Conservation (phyloP, 768 basidiomycete genomes). For the Boletellus sp. region DNA sequence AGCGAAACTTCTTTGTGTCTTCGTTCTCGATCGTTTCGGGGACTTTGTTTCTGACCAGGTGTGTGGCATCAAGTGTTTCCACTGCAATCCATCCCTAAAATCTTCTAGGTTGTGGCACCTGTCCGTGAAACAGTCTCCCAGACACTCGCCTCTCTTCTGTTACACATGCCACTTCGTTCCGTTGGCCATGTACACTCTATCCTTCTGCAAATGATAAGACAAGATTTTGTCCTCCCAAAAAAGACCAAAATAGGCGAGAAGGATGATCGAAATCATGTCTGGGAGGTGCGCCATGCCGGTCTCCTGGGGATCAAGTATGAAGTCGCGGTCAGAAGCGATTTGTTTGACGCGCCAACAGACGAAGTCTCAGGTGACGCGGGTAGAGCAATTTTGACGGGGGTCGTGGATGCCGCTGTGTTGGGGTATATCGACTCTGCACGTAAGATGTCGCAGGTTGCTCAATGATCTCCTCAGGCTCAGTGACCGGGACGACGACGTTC, state of each 20-base stretch:
- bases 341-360: constrained; percentile 49
- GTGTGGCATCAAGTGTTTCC: constrained; percentile 6
- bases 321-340: constrained; percentile 86
- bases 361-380: constrained; percentile 41
- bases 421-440: constrained; percentile 50
- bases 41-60: constrained; percentile 95
- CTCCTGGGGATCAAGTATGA: constrained; percentile 96
- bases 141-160: constrained; percentile 82
- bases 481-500: constrained; percentile 94
- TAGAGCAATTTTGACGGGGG: constrained; percentile 62
- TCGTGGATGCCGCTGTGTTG: constrained; percentile 86
- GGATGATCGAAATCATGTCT: constrained; percentile 60
- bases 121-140: constrained; percentile 96
- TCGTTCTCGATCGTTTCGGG: constrained; percentile 95
- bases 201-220: constrained; percentile 90
- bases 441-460: background rate
- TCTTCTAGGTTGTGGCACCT: constrained; percentile 78
- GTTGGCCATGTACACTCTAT: constrained; percentile 78
- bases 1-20: constrained; percentile 80
- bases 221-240: constrained; percentile 60
- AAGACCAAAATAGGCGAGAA: constrained; percentile 31
- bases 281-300: constrained; percentile 99
- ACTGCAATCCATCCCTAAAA: background rate
- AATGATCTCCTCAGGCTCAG: constrained; percentile 55
- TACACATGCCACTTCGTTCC: constrained; percentile 83